Conservation (phyloP, 2,329 filamentous ascomycete genomes). For the Xylaria digitata region DNA sequence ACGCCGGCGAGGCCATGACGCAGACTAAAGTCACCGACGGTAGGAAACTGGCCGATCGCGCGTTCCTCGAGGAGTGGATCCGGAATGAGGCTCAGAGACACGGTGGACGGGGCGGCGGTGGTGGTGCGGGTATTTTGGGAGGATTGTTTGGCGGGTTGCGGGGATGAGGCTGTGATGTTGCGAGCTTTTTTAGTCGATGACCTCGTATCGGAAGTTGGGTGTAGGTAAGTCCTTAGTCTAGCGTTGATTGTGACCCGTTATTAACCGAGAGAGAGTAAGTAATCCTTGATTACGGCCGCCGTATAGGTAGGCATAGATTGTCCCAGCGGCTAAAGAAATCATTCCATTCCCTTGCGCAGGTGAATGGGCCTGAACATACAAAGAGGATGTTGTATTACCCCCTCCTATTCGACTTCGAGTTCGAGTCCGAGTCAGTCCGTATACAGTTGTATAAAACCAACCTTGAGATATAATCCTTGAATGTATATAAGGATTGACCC, state of each 20-base stretch:
- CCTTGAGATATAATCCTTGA: not conserved
- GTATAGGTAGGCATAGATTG: not conserved
- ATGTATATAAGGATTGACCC: not conserved
- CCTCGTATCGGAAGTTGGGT: not conserved
- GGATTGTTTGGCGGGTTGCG: constrained; percentile 50
- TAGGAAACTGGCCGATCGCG: constrained; percentile 59
- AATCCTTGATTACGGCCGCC: not conserved
- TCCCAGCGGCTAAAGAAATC: too few species aligned
- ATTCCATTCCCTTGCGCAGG: too few species aligned
- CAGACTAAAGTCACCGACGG: constrained; percentile 63
- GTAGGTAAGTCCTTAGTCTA: constrained; percentile 11
- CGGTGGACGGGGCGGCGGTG: constrained; percentile 57
- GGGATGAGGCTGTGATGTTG: constrained; percentile 25
- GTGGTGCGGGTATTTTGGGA: constrained; percentile 46
- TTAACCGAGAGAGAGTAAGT: constrained; percentile 10
- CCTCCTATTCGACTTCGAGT: not conserved
- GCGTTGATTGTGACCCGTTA: not conserved
- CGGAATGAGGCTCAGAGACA: constrained; percentile 61
- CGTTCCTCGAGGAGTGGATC: constrained; percentile 66
- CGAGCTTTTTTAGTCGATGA: not conserved
- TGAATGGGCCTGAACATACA: too few species aligned
- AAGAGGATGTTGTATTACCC: not conserved
- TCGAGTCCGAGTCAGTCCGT: not conserved
- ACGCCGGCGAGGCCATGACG: constrained; percentile 64
- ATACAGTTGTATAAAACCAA: not conserved